A percentile compares a stretch with the other conserved stretches of the same genome.
These are phyloP conservation scores for Choiromyces venosus DNA, from an alignment of 495 filamentous ascomycete species.

Conservation along the genomic window DNA sequence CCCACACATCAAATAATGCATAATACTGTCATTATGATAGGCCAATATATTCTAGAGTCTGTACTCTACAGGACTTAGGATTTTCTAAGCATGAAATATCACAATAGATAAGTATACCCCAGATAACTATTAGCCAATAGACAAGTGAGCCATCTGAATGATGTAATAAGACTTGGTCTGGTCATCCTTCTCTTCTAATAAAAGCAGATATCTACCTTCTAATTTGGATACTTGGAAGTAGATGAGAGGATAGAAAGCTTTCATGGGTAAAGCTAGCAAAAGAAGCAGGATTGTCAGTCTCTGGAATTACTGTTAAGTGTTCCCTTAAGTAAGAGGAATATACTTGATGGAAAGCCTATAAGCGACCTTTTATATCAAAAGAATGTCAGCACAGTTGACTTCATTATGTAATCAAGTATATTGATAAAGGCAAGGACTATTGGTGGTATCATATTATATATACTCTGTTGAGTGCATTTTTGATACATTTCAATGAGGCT, in stretches of 20 bases:
- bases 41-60: too few species aligned
- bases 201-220: background rate
- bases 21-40: too few species aligned
- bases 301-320: background rate
- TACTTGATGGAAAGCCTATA: background rate
- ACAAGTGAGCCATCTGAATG: background rate
- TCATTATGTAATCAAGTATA: too few species aligned
- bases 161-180: background rate
- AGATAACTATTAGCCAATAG: background rate
- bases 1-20: too few species aligned
- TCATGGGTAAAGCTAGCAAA: background rate
- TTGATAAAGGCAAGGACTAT: too few species aligned
- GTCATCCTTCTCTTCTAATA: background rate
- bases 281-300: background rate
- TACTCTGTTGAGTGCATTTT: too few species aligned
- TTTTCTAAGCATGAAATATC: background rate
- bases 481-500: too few species aligned
- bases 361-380: too few species aligned
- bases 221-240: background rate
- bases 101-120: background rate
- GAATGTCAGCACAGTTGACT: too few species aligned
- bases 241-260: conserved; percentile 2
- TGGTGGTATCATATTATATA: too few species aligned
- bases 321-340: background rate
- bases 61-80: too few species aligned